Conservation (phyloP, 2,329 filamentous ascomycete genomes). For the Epichloe amarillans region DNA sequence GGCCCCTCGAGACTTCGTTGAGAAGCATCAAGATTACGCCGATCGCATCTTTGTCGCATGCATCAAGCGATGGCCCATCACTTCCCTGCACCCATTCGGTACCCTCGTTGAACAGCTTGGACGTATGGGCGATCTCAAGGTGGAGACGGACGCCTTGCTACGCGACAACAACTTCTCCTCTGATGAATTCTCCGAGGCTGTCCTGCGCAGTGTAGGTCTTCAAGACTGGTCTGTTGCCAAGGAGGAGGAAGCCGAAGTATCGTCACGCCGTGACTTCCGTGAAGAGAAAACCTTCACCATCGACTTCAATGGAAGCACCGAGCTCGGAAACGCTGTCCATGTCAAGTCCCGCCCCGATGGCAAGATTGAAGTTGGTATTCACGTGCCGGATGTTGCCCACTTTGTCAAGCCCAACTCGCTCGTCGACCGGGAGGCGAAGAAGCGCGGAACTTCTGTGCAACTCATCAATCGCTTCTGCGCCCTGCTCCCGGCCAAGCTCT, state of each 20-base stretch:
- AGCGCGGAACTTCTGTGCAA: conserved; percentile 91
- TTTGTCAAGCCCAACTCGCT: conserved; percentile 95
- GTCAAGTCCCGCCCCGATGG: conserved; percentile 74
- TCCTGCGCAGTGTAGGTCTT: conserved; percentile 80
- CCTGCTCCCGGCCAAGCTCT: conserved; percentile 77
- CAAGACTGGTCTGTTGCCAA: conserved; percentile 82
- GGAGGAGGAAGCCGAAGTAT: conserved; percentile 63
- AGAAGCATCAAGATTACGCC: conserved; percentile 95
- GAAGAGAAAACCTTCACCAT: conserved; percentile 79
- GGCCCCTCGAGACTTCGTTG: conserved; percentile 92
- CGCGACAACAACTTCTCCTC: conserved; percentile 98
- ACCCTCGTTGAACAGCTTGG: conserved; percentile 95
- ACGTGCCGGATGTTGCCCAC: conserved; percentile 89
- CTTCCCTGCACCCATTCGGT: conserved; percentile 96
- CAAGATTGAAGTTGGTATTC: conserved; percentile 85
- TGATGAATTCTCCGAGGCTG: conserved; percentile 94
- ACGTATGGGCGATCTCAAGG: conserved; percentile 92
- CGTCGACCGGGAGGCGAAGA: conserved; percentile 94
- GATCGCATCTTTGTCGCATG: conserved; percentile 97
- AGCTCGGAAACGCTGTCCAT: conserved; percentile 86
- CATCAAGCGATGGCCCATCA: conserved; percentile 99
- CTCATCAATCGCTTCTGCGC: conserved; percentile 78
- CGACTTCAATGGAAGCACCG: conserved; percentile 74
- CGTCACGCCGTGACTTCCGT: conserved; percentile 78
- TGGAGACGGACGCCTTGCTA: conserved; percentile 92